These are phyloP conservation scores for Polysphondylium violaceum DNA, from an alignment of 78 protist genomes.

Conservation along the genomic window DNA sequence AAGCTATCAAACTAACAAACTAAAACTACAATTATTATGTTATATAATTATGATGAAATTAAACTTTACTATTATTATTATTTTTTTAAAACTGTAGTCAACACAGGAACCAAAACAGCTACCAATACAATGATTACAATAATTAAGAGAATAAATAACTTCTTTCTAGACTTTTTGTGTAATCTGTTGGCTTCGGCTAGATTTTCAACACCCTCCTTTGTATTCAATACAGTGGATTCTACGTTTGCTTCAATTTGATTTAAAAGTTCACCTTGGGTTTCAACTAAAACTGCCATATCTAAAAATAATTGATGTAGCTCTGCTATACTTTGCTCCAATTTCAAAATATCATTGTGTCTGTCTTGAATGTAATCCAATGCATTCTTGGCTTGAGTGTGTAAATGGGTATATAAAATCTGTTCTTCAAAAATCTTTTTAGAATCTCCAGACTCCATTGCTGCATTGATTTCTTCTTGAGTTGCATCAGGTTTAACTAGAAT, in stretches of 20 bases:
- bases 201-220: conserved; percentile 85
- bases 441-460: conserved; percentile 79
- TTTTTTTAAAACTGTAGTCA: conserved; percentile 10
- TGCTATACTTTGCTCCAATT: conserved; percentile 83
- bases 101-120: conserved; percentile 60
- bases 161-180: conserved; percentile 79
- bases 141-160: conserved; percentile 40
- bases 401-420: conserved; percentile 65
- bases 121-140: conserved; percentile 57
- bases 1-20: too few species aligned
- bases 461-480: conserved; percentile 90
- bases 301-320: conserved; percentile 91
- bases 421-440: conserved; percentile 83
- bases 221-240: conserved; percentile 74
- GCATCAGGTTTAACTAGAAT: conserved; percentile 86
- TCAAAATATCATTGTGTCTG: conserved; percentile 86
- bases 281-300: conserved; percentile 91
- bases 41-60: neutral
- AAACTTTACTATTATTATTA: too few species aligned
- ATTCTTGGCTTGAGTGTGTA: conserved; percentile 75
- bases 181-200: conserved; percentile 81
- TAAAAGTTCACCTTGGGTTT: conserved; percentile 88
- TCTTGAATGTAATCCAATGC: conserved; percentile 87
- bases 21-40: too few species aligned
- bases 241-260: conserved; percentile 88